Percentiles rank a stretch among this genome's conserved stretches.
Conservation (phyloP, 192 early-diverging fungal genomes). For the Ramicandelaber brevisporus region DNA sequence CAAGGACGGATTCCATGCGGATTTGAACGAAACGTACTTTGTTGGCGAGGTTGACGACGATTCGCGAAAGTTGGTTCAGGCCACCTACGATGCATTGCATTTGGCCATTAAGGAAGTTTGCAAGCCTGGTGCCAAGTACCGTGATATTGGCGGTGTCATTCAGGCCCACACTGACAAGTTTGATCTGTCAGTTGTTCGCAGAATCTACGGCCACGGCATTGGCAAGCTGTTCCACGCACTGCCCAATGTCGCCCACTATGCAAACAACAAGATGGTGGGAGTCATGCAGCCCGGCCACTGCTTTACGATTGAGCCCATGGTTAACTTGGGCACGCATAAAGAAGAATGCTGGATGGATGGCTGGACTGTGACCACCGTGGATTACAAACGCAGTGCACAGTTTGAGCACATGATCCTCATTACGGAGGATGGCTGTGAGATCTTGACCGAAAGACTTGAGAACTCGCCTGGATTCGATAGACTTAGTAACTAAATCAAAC, state of each 20-base stretch:
- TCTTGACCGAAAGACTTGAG: conserved; percentile 18
- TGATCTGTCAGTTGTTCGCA: conserved; percentile 76
- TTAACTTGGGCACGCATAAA: conserved; percentile 51
- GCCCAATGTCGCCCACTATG: conserved; percentile 88
- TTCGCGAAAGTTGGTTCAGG: conserved; percentile 47
- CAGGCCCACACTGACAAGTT: conserved; percentile 57
- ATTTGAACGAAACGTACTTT: conserved; percentile 78
- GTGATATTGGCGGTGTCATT: conserved; percentile 78
- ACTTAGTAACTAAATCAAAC: too few relatives aligned
- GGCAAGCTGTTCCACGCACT: conserved; percentile 65
- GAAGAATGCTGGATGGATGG: conserved; percentile 49
- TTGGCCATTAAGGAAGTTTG: conserved; percentile 78
- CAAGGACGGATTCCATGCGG: conserved; percentile 79
- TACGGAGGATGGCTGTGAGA: conserved; percentile 77
- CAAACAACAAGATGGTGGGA: conserved; percentile 86
- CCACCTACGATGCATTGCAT: conserved; percentile 64
- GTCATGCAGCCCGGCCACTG: conserved; percentile 83
- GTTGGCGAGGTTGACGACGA: conserved; percentile 69
- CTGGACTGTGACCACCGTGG: conserved; percentile 76
- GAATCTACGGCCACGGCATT: conserved; percentile 87
- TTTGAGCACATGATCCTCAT: conserved; percentile 92
- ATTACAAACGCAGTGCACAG: conserved; percentile 87
- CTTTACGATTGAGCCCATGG: conserved; percentile 99
- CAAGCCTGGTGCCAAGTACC: conserved; percentile 74
- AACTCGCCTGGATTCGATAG: too few relatives aligned